These are phyloP conservation scores for Metarhizium rileyi DNA, from an alignment of 2,329 filamentous ascomycete genomes.

Conservation along the genomic window DNA sequence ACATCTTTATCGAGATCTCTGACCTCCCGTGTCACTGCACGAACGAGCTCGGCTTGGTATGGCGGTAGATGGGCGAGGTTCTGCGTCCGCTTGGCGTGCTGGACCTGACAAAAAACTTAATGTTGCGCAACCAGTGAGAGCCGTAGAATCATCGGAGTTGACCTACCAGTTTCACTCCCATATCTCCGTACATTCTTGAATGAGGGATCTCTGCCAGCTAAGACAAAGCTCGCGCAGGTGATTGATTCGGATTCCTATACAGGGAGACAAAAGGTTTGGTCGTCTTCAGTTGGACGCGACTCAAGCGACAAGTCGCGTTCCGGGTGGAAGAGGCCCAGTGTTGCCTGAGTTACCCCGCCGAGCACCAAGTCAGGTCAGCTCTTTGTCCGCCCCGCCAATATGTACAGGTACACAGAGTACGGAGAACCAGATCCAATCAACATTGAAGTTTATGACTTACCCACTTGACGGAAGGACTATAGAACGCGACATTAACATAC, in stretches of 20 bases:
- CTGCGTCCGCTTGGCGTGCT: conserved; percentile 92
- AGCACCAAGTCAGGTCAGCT: too few species aligned
- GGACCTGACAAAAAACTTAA: conserved; percentile 48
- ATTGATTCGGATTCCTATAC: background rate
- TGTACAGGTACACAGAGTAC: too few species aligned
- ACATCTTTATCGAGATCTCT: conserved; percentile 88
- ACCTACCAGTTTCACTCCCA: conserved; percentile 72
- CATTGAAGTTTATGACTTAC: too few species aligned
- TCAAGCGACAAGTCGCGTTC: background rate
- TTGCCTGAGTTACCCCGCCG: background rate
- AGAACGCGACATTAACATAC: too few species aligned
- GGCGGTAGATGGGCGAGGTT: conserved; percentile 77
- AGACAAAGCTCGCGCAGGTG: background rate
- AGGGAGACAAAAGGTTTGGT: background rate
- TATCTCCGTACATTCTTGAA: conserved; percentile 69
- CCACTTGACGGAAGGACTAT: too few species aligned
- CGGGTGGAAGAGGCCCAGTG: background rate
- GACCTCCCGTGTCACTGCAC: conserved; percentile 79
- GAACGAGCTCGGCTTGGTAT: conserved; percentile 87
- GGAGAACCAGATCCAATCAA: too few species aligned
- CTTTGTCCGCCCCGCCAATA: too few species aligned
- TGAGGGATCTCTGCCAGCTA: background rate
- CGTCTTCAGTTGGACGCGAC: background rate
- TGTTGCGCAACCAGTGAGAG: background rate
- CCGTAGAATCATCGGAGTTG: background rate